These are phyloP conservation scores for Aspergillus mulundensis DNA, from an alignment of 495 filamentous ascomycete species.

Conservation along the genomic window DNA sequence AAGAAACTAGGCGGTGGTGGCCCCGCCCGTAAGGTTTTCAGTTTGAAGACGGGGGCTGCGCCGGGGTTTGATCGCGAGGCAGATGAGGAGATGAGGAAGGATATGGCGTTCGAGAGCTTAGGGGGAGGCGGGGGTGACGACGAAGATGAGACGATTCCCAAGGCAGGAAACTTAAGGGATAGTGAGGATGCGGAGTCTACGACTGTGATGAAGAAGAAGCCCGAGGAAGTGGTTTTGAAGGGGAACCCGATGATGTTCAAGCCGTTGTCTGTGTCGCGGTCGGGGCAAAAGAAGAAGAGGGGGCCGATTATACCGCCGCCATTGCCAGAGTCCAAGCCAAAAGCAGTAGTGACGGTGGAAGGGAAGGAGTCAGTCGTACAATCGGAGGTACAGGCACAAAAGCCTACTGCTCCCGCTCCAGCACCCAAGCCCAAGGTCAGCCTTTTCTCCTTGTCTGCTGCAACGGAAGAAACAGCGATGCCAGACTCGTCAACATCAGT, in stretches of 20 bases:
- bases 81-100: constrained; percentile 38
- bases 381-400: constrained; percentile 3
- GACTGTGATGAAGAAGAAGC: constrained; percentile 11
- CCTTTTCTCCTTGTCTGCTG: constrained; percentile 51
- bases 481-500: constrained; percentile 8
- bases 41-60: constrained; percentile 72
- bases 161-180: constrained; percentile 14
- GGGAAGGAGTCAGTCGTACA: neutral
- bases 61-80: constrained; percentile 70
- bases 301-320: constrained; percentile 16
- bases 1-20: constrained; percentile 23
- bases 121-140: constrained; percentile 11
- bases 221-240: constrained; percentile 60
- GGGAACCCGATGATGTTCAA: constrained; percentile 85
- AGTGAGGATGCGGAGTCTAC: constrained; percentile 8
- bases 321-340: neutral
- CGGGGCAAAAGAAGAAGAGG: constrained; percentile 62
- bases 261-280: constrained; percentile 73
- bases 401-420: constrained; percentile 15
- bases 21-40: constrained; percentile 44
- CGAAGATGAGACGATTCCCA: constrained; percentile 21
- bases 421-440: constrained; percentile 52
- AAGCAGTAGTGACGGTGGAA: neutral
- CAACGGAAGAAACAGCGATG: constrained; percentile 19
- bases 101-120: constrained; percentile 22